These are phyloP conservation scores for Sphagnurus paluster DNA, from an alignment of 1,284 basidiomycete species.

Conservation along the genomic window DNA sequence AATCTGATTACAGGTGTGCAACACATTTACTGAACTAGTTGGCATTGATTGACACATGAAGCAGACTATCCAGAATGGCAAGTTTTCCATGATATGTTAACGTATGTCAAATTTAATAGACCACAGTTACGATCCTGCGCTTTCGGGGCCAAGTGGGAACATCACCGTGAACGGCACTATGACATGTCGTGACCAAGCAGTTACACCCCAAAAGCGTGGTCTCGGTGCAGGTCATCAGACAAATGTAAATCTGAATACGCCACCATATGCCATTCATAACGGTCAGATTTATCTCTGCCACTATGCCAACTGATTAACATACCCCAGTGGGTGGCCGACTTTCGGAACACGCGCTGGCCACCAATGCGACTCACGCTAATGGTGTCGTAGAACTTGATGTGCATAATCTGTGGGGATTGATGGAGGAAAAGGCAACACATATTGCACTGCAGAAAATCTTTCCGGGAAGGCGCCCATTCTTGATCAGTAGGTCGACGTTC, in stretches of 20 bases:
- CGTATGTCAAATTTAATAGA: not conserved
- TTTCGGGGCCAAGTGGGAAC: constrained; percentile 72
- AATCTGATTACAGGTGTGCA: constrained; percentile 39
- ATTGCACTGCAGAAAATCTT: constrained; percentile 50
- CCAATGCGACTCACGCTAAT: constrained; percentile 60
- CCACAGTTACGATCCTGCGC: constrained; percentile 57
- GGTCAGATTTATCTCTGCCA: constrained; percentile 35
- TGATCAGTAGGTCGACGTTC: constrained; percentile 69
- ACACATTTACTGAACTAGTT: not conserved
- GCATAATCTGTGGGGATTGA: constrained; percentile 67
- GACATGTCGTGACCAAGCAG: constrained; percentile 43
- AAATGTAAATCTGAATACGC: constrained; percentile 47
- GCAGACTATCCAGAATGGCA: constrained; percentile 64
- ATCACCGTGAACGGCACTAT: constrained; percentile 67
- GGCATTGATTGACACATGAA: constrained; percentile 5
- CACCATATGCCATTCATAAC: constrained; percentile 74
- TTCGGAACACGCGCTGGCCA: constrained; percentile 51
- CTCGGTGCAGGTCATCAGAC: constrained; percentile 24
- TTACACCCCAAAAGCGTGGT: constrained; percentile 35
- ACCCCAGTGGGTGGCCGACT: constrained; percentile 47
- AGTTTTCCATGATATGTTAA: constrained; percentile 12
- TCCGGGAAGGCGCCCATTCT: constrained; percentile 61
- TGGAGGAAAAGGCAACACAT: constrained; percentile 64
- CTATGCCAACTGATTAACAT: not conserved
- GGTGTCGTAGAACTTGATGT: constrained; percentile 59